Base-by-base conservation (phyloP, 306 rosid species). In the Dalbergia cochinchinensis region DNA sequence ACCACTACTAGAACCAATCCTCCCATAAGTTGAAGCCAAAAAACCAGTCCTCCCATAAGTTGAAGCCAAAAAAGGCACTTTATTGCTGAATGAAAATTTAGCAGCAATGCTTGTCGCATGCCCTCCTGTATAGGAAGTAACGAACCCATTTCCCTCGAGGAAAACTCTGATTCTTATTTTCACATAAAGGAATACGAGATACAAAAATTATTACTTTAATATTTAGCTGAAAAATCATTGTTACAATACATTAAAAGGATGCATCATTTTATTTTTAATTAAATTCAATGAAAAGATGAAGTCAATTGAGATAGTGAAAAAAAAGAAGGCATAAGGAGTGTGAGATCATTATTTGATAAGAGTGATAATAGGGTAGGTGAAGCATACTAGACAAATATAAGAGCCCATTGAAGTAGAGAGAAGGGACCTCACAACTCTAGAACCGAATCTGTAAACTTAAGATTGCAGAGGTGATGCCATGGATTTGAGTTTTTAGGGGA, bases 341-440 rank as follows among this genome's bases (percentile, higher is more conserved):
- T 11, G 47, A 20, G 18, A 18, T 55, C 6, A 12, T 26, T 26
- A 26, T 26, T 26, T 26, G 31, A 26, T 26, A 26, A 26, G 31
- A 26, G 31, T 26, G 31, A 26, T 26, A 26, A 26, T 26, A 26
- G 2, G 31, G 31, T 22, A 26, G 31, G 31, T 26, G 31, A 1
- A 26, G 3, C 12, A 14, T 47, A 54, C 95, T 87, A 20, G 92
- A 86, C 79, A 83, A 20, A 84, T 86, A 22, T 92, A 94, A 78
- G 97, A 86, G 84, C 53, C 50, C 71, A 70, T 88, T 14, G 96
- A 84, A 83, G 97, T 87, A 55, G 89, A 78, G 86, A 90, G 84
- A 87, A 92, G 80, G 34, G 92, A 91, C 89, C 92, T 92, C 8
- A 90, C 88, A 68, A 91, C 91, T 83, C 85, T 84, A 53, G 97